These are phyloP conservation scores for Sindora glabra DNA, from an alignment of 306 rosid species.

Conservation along the genomic window DNA sequence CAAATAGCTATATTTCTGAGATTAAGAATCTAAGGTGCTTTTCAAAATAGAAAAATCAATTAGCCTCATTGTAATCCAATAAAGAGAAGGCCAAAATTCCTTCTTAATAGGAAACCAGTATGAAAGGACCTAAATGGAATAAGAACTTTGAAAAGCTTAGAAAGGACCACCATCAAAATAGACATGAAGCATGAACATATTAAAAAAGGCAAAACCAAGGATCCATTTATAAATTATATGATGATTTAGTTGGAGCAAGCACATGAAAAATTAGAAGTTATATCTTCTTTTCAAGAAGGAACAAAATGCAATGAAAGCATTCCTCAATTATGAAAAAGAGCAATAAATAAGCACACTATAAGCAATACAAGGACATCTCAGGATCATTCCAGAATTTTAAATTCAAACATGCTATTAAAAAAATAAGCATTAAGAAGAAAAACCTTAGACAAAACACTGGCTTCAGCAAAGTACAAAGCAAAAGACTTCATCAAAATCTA, in stretches of 20 bases:
- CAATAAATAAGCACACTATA: constrained; percentile 19
- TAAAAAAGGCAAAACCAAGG: constrained; percentile 19
- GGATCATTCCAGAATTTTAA: constrained; percentile 26
- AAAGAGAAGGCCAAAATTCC: constrained; percentile 69
- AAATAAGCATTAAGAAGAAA: constrained; percentile 26
- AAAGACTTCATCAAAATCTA: constrained; percentile 25
- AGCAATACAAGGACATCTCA: constrained; percentile 32
- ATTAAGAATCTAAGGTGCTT: constrained; percentile 17
- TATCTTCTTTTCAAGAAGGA: constrained; percentile 23
- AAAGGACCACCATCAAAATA: constrained; percentile 25
- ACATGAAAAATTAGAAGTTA: constrained; percentile 25
- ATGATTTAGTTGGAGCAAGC: constrained; percentile 14
- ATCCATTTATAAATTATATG: constrained; percentile 12
- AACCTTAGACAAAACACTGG: constrained; percentile 20
- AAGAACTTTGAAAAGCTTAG: constrained; percentile 31
- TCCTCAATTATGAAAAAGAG: constrained; percentile 27
- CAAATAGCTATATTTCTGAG: constrained; percentile 28
- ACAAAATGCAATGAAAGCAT: constrained; percentile 22
- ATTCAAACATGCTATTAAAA: constrained; percentile 30
- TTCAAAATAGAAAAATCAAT: constrained; percentile 24
- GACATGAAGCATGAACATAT: constrained; percentile 13
- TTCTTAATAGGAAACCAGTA: constrained; percentile 23
- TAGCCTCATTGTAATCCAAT: constrained; percentile 17
- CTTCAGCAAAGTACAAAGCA: constrained; percentile 34
- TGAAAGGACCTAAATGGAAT: constrained; percentile 25